Base-by-base conservation (phyloP, 202 grass and related monocot species). In the Schoenoplectus triqueter region DNA sequence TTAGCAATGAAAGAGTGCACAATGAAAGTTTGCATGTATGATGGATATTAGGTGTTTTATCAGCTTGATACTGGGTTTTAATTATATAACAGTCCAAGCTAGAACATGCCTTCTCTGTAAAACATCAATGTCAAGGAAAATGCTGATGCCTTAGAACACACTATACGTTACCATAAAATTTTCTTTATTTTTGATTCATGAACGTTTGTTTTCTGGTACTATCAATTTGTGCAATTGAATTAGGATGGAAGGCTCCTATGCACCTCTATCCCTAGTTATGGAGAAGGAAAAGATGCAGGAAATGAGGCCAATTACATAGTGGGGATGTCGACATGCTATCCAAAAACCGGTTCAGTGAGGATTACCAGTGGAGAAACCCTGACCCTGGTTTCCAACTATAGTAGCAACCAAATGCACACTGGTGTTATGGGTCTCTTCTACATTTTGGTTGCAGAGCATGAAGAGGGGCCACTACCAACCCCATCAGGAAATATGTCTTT, bases 361-460 rank as follows among this genome's bases (percentile, higher is more conserved):
- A 92, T 95, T 20, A 75, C 64, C 2, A 88, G 89, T 22, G 91
- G 93, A 1, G 92, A 98, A 89, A 83, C 83, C 1, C 78, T 98
- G 48, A 95, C 95, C 19, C 13, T 91, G 0, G 82, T 93, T 46
- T 98, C 95, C 77, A 95, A 93, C 52, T 98, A 98, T 85, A 98
- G 87, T 84, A 93, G 81, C 73, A 82, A 55, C 48, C 88, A 82
- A 14, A 57, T 69, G 78, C 95, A 98, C 76, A 86, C 94, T 4
- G 91, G 94, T 45, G 88, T 93, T 6, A 97, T 97, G 94, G 77
- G 86, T 19, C 89, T 93, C 52, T 90, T 97, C 94, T 93, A 97
- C 84, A 89, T 97, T 86, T 84, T 93, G 78, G 91, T 93, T 4
- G 92, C 95, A 19, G 94, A 94, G 31, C 20, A 64, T 39, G 67